These are phyloP conservation scores for Salix viminalis DNA, from an alignment of 345 rosid genomes.

Conservation along the genomic window DNA sequence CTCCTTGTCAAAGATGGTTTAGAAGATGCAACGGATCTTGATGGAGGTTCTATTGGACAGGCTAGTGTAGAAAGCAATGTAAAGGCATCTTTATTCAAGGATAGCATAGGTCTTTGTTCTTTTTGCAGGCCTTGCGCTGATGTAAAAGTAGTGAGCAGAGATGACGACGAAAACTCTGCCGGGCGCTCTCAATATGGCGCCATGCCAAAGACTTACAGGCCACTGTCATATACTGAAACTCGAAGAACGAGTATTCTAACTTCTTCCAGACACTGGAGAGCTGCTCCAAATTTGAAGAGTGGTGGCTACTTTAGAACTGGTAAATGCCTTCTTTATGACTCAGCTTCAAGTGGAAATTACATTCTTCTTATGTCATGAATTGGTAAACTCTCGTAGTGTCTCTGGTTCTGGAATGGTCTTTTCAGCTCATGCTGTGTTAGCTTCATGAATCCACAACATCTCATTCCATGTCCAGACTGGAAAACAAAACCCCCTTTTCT, in stretches of 20 bases:
- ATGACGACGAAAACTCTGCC: constrained; percentile 20
- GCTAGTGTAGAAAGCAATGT: constrained; percentile 14
- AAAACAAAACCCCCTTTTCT: constrained; percentile 12
- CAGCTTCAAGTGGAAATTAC: too few species aligned
- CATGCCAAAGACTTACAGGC: constrained; percentile 9
- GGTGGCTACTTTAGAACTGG: constrained; percentile 21
- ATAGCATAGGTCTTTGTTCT: constrained; percentile 25
- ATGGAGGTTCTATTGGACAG: constrained; percentile 7
- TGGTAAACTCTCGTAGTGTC: too few species aligned
- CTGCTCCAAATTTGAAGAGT: constrained; percentile 21
- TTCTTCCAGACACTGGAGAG: constrained; percentile 18
- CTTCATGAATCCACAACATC: not conserved
- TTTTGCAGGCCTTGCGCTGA: constrained; percentile 14
- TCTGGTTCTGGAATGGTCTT: too few species aligned
- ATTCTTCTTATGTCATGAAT: too few species aligned
- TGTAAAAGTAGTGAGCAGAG: constrained; percentile 16
- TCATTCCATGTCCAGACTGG: constrained; percentile 19
- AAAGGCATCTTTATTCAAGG: constrained; percentile 22
- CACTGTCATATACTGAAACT: constrained; percentile 4
- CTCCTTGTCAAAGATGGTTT: constrained; percentile 18
- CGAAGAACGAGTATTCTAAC: constrained; percentile 13
- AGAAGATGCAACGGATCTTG: constrained; percentile 22
- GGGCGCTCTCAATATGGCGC: constrained; percentile 11
- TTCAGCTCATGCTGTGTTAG: too few species aligned
- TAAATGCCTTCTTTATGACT: constrained; percentile 4